Conservation (phyloP, 352 stramenopile genomes). For the Phytopythium litorale region DNA sequence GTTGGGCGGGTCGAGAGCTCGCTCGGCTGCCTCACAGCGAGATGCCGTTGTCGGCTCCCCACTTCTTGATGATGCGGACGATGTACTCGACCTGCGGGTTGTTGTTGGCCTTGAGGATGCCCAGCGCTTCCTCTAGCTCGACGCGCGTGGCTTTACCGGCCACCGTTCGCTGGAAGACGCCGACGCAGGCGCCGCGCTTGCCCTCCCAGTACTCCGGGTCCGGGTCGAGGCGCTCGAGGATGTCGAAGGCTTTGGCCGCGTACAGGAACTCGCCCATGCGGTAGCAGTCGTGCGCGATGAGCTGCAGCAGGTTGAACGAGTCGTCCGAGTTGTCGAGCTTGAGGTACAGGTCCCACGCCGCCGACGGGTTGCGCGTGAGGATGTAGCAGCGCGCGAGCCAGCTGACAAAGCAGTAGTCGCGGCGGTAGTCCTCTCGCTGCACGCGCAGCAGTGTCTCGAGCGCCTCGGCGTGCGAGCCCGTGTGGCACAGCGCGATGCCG, state of each 20-base stretch:
- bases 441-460: conserved; percentile 92
- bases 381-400: conserved; percentile 93
- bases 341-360: conserved; percentile 95
- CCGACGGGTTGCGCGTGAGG: conserved; percentile 92
- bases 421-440: conserved; percentile 89
- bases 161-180: conserved; percentile 94
- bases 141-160: conserved; percentile 87
- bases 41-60: conserved; percentile 89
- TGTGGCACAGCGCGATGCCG: conserved; percentile 91
- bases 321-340: conserved; percentile 95
- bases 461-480: conserved; percentile 90
- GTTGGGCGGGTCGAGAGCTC: background rate
- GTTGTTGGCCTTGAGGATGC: conserved; percentile 92
- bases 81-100: conserved; percentile 97
- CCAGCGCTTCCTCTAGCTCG: conserved; percentile 89
- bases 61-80: conserved; percentile 96
- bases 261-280: conserved; percentile 96
- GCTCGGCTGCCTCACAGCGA: conserved; percentile 34
- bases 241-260: conserved; percentile 93
- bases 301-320: conserved; percentile 94
- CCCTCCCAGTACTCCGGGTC: conserved; percentile 97
- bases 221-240: conserved; percentile 92
- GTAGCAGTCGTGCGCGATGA: conserved; percentile 98
- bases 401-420: conserved; percentile 92
- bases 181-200: conserved; percentile 93